A percentile compares a stretch with the other conserved stretches of the same genome.
Evolutionary conservation across 1,139 yeast species (phyloP).

Genomic region (Waltiozyma sp.): DNA sequence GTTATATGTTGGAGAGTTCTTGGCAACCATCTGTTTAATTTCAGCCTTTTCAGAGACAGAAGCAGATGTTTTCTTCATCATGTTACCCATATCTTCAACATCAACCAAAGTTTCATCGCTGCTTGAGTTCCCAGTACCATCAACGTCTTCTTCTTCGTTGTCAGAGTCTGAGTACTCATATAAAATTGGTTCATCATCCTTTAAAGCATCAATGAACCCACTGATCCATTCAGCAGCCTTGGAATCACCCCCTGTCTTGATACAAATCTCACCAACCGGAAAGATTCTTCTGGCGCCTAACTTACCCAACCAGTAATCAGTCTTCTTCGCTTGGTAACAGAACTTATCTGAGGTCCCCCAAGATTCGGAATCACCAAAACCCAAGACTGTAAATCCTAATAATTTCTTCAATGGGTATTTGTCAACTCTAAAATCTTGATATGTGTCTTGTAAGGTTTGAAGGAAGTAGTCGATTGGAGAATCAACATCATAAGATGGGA

Average conservation of each 20-base stretch:
- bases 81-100: conserved; percentile 75
- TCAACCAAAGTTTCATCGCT: conserved; percentile 42
- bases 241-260: conserved; percentile 57
- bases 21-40: conserved; percentile 79
- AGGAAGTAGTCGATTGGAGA: conserved; percentile 84
- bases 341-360: conserved; percentile 63
- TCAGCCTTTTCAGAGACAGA: conserved; percentile 18
- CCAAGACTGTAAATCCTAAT: conserved; percentile 76
- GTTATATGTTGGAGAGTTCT: conserved; percentile 80
- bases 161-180: conserved; percentile 39
- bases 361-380: conserved; percentile 79
- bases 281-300: conserved; percentile 77
- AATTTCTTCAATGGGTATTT: conserved; percentile 60
- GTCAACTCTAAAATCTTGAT: conserved; percentile 77
- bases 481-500: conserved; percentile 89
- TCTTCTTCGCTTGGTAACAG: conserved; percentile 74
- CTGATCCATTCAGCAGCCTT: conserved; percentile 58
- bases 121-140: conserved; percentile 23
- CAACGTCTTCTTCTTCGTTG: conserved; percentile 28
- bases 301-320: conserved; percentile 70
- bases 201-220: conserved; percentile 45
- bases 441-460: conserved; percentile 70
- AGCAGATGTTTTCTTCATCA: conserved; percentile 24
- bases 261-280: conserved; percentile 80
- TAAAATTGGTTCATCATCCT: conserved; percentile 57